Evolutionary conservation across 352 stramenopile genomes (phyloP).

Genomic region (Globisporangium megalacanthum): DNA sequence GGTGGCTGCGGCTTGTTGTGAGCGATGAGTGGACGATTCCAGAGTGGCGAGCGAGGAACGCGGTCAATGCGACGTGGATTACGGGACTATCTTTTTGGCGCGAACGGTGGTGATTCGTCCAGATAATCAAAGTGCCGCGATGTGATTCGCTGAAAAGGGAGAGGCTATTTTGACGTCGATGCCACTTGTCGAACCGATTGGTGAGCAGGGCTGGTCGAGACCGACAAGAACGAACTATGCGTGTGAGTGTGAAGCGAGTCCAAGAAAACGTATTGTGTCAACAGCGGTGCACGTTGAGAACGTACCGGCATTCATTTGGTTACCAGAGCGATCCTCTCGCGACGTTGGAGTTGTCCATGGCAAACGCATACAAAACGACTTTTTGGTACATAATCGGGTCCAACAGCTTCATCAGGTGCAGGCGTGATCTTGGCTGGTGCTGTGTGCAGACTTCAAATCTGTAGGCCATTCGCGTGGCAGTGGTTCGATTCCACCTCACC

Average conservation of each 20-base stretch:
- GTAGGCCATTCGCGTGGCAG: slow-evolving; percentile 86
- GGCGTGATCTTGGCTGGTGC: slow-evolving; percentile 88
- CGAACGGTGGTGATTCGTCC: neutral
- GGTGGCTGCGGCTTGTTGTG: slow-evolving; percentile 7
- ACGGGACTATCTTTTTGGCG: slow-evolving; percentile 3
- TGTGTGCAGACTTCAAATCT: slow-evolving; percentile 92
- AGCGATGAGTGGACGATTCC: slow-evolving; percentile 9
- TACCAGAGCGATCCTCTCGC: no score
- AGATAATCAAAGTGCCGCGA: neutral
- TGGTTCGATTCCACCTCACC: slow-evolving; percentile 90
- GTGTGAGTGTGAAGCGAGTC: no score
- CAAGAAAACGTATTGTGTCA: no score
- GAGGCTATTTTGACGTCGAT: neutral
- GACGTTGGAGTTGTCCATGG: no score
- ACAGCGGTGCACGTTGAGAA: no score
- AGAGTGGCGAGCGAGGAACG: neutral
- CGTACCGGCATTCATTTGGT: no score
- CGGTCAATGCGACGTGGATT: neutral
- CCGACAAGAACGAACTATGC: no score
- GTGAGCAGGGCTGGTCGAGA: no score
- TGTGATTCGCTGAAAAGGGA: neutral
- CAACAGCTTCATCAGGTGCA: slow-evolving; percentile 19
- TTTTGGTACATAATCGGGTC: no score
- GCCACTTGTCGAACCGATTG: neutral
- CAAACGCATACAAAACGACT: neutral